Evolutionary conservation across 1,139 yeast species (phyloP).

Genomic region (Geotrichum macrosporum): DNA sequence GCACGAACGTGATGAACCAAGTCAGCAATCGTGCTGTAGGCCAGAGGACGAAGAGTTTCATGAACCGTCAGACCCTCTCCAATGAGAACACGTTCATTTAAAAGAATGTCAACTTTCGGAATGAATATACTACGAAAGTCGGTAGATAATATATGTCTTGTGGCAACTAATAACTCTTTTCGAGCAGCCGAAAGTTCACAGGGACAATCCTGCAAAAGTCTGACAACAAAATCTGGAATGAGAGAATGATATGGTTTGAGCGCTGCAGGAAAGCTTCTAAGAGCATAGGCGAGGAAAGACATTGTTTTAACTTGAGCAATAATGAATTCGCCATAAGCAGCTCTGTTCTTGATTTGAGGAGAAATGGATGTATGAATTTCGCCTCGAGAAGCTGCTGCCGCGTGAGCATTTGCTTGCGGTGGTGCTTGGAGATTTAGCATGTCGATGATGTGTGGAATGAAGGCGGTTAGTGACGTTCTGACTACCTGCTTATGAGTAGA

Average conservation of each 20-base stretch:
- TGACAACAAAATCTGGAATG: conserved; percentile 82
- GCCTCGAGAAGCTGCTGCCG: conserved; percentile 54
- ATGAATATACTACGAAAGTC: conserved; percentile 77
- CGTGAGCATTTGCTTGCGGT: conserved; percentile 66
- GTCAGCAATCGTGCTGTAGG: conserved; percentile 94
- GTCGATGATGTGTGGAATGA: conserved; percentile 77
- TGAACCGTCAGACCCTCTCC: conserved; percentile 91
- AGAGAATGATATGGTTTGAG: conserved; percentile 57
- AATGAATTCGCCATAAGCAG: conserved; percentile 82
- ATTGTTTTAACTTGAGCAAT: conserved; percentile 97
- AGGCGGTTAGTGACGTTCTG: conserved; percentile 63
- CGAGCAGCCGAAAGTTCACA: conserved; percentile 91
- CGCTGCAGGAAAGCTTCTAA: conserved; percentile 74
- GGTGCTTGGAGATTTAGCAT: conserved; percentile 72
- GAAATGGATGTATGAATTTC: conserved; percentile 50
- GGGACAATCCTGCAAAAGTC: conserved; percentile 92
- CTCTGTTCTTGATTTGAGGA: conserved; percentile 71
- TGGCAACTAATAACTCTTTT: conserved; percentile 88
- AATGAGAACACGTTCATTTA: conserved; percentile 80
- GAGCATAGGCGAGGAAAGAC: conserved; percentile 88
- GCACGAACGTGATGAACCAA: conserved; percentile 87
- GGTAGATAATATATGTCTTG: conserved; percentile 88
- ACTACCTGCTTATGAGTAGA: conserved; percentile 80
- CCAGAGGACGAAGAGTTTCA: conserved; percentile 82
- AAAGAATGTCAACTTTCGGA: conserved; percentile 77